Evolutionary conservation across 2,329 filamentous ascomycete species (phyloP).

Genomic region (Aureobasidium musti): DNA sequence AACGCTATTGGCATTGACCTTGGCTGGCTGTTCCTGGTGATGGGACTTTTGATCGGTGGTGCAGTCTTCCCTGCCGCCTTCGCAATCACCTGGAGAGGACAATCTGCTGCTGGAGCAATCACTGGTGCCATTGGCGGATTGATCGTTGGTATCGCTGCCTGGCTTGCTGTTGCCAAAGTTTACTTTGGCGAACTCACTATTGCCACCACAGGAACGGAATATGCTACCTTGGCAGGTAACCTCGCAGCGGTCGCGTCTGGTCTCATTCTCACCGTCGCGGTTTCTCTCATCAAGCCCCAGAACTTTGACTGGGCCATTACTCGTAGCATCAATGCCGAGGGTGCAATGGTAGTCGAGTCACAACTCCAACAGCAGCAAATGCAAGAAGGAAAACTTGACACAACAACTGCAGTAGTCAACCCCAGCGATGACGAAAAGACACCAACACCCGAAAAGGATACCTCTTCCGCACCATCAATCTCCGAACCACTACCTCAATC

Average conservation of each 20-base stretch:
- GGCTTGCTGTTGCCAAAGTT: slow-evolving; percentile 42
- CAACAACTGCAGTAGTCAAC: neutral
- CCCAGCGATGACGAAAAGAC: slow-evolving; percentile 28
- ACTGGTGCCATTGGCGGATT: slow-evolving; percentile 41
- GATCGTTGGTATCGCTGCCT: slow-evolving; percentile 43
- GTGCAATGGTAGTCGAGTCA: slow-evolving; percentile 29
- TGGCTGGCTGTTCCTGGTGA: slow-evolving; percentile 46
- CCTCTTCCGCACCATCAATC: neutral
- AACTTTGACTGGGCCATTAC: slow-evolving; percentile 47
- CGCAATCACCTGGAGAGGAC: slow-evolving; percentile 44
- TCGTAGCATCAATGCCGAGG: slow-evolving; percentile 42
- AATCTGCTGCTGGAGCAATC: slow-evolving; percentile 41
- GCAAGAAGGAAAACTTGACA: slow-evolving; percentile 36
- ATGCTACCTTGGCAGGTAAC: slow-evolving; percentile 45
- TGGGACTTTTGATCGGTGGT: slow-evolving; percentile 48
- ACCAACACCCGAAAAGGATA: slow-evolving; percentile 20
- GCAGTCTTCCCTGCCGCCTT: slow-evolving; percentile 43
- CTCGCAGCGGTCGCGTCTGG: slow-evolving; percentile 40
- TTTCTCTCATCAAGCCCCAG: slow-evolving; percentile 44
- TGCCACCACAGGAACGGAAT: slow-evolving; percentile 44
- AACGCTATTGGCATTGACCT: slow-evolving; percentile 45
- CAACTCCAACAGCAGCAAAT: slow-evolving; percentile 40
- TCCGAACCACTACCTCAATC: neutral
- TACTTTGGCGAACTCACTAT: slow-evolving; percentile 45
- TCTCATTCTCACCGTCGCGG: slow-evolving; percentile 35